Evolutionary conservation across 2,329 filamentous ascomycete genomes (phyloP), one percentile per base, ranked within the genome.

Genomic region (Fusarium nurragi): DNA sequence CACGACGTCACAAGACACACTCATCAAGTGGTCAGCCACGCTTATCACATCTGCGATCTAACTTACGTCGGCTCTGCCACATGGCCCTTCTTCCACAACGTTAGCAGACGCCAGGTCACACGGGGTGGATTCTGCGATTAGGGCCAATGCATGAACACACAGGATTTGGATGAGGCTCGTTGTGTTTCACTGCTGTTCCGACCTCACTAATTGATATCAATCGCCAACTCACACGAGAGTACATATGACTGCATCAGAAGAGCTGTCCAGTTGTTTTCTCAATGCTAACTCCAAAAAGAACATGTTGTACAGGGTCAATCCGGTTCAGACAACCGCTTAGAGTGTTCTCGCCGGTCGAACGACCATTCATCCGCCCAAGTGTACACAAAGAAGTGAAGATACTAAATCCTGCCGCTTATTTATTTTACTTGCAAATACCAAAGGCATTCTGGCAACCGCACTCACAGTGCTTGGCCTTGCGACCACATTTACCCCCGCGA

Each of bases 401-500:
- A 6, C 39, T 39, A 46, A 8, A 47, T 10, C 16, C n/a, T n/a
- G n/a, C n/a, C 36, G 13, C 44, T 46, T 34, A 11, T 32, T 37
- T 18, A 18, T 21, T 51, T 34, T 41, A 53, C 51, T 67, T 53
- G 68, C 78, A 80, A 28, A 70, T 60, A 16, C 77, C 77, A 61
- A 77, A 79, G n/a, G 50, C 67, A 10, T 60, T 51, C 67, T 79
- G 74, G 66, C 78, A 80, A 14, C 75, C 75, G 36, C 72, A 74
- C 12, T 71, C 72, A 62, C 79, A 80, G 57, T 78, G 74, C 26
- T 72, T 68, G 30, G 68, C 71, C 61, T 74, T 75, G 38, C 68
- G 71, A 7, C 77, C 77, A 53, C 81, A 83, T 68, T 73, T 75
- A 44, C 77, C 71, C 61, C 72, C 70, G 53, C 68, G 71, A 16